A percentile compares a stretch with the other conserved stretches of the same genome.
phyloP scores from a whole-genome alignment of 768 basidiomycete species.

The Pleurotus giganteus region DNA sequence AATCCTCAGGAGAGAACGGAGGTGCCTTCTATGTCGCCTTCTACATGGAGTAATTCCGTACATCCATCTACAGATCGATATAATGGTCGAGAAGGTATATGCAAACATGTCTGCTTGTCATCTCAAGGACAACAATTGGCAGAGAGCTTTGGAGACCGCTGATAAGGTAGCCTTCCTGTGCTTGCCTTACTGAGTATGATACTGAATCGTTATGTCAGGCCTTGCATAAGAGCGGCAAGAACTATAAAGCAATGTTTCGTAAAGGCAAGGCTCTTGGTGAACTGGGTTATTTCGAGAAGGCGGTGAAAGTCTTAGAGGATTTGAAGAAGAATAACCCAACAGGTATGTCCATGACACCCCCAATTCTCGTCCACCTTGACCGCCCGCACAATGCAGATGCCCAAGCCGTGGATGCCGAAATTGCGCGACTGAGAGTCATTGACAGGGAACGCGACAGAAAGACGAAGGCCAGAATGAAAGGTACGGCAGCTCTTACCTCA shows the following conservation, averaged over 20 bases:
- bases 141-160: slow-evolving; percentile 75
- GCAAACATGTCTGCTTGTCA: slow-evolving; percentile 86
- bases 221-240: slow-evolving; percentile 68
- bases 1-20: slow-evolving; percentile 63
- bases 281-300: slow-evolving; percentile 73
- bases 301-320: slow-evolving; percentile 62
- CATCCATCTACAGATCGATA: slow-evolving; percentile 52
- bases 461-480: slow-evolving; percentile 73
- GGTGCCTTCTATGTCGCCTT: slow-evolving; percentile 33
- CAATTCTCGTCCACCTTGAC: slow-evolving; percentile 1
- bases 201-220: slow-evolving; percentile 43
- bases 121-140: slow-evolving; percentile 78
- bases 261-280: slow-evolving; percentile 81
- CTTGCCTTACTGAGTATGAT: neutral
- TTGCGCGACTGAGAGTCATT: slow-evolving; percentile 53
- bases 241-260: slow-evolving; percentile 77
- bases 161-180: slow-evolving; percentile 52
- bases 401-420: slow-evolving; percentile 58
- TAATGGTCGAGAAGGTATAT: slow-evolving; percentile 78
- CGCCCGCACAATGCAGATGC: slow-evolving; percentile 41
- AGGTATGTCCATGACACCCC: slow-evolving; percentile 35
- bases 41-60: slow-evolving; percentile 1
- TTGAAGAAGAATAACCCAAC: slow-evolving; percentile 60
- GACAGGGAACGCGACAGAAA: slow-evolving; percentile 68
- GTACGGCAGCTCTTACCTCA: slow-evolving; percentile 28